phyloP scores from a whole-genome alignment of 129 eudicot species.

The Ambrosia artemisiifolia region DNA sequence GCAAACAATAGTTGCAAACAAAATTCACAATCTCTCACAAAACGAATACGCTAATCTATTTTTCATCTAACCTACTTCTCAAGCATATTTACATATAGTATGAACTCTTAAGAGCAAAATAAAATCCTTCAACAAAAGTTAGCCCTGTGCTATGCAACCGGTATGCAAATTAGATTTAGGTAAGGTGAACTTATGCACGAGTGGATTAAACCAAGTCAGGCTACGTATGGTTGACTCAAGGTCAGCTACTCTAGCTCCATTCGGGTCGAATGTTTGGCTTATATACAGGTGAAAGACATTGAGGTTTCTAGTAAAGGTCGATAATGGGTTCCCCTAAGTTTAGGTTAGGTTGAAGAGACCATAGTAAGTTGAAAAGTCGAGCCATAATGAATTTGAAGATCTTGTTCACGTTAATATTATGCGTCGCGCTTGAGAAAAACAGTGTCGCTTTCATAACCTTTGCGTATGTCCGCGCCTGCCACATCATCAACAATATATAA shows the following conservation, averaged over 20 bases:
- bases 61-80: no score
- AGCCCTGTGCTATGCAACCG: constrained; percentile 13
- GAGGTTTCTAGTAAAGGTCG: constrained; percentile 42
- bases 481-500: neutral
- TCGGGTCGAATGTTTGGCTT: neutral
- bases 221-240: neutral
- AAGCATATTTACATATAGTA: no score
- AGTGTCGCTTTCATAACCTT: constrained; percentile 76
- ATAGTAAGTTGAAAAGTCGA: constrained; percentile 69
- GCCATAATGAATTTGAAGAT: constrained; percentile 82
- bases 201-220: constrained; percentile 15
- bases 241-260: constrained; percentile 17
- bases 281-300: constrained; percentile 31
- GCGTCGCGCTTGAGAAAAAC: constrained; percentile 79
- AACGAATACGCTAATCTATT: no score
- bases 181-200: constrained; percentile 15
- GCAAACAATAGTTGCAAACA: no score
- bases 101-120: neutral
- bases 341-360: constrained; percentile 68
- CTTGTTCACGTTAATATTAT: constrained; percentile 87
- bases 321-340: constrained; percentile 84
- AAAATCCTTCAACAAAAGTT: neutral
- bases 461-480: constrained; percentile 77
- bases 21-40: no score
- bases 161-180: constrained; percentile 14